Percentiles rank a stretch among this genome's conserved stretches.
phyloP scores from a whole-genome alignment of 2,329 filamentous ascomycete genomes.

The Geoglossum cookeanum region DNA sequence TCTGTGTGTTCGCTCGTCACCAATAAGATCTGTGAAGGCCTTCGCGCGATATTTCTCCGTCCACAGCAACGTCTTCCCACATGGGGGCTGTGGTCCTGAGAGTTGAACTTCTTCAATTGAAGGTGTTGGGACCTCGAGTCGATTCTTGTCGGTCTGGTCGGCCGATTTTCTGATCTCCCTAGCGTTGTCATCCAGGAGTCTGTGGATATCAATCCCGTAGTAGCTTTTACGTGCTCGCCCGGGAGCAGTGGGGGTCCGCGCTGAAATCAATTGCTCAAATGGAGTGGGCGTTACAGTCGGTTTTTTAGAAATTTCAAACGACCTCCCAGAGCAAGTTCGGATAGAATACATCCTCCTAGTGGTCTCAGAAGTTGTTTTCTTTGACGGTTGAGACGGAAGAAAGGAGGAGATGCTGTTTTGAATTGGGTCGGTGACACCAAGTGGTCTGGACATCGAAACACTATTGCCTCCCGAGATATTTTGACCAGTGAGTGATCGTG shows the following conservation, averaged over 20 bases:
- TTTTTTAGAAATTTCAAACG: constrained; percentile 36
- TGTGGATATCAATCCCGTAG: constrained; percentile 85
- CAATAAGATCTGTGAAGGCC: constrained; percentile 82
- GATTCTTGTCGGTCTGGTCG: constrained; percentile 14
- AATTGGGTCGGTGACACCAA: background rate
- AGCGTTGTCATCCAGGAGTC: constrained; percentile 52
- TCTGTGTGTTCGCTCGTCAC: constrained; percentile 85
- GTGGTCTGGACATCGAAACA: background rate
- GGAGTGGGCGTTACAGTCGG: constrained; percentile 27
- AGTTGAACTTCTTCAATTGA: constrained; percentile 20
- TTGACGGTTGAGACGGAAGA: background rate
- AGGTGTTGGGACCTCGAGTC: constrained; percentile 17
- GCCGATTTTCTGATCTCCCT: constrained; percentile 30
- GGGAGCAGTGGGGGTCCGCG: constrained; percentile 44
- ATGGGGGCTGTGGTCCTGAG: constrained; percentile 1
- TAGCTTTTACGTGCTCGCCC: constrained; percentile 57
- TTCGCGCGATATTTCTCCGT: constrained; percentile 92
- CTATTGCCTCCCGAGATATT: background rate
- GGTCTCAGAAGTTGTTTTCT: background rate
- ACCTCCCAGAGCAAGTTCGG: constrained; percentile 36
- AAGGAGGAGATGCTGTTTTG: background rate
- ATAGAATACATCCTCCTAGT: background rate
- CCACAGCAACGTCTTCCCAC: constrained; percentile 48
- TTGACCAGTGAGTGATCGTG: background rate
- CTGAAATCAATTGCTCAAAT: constrained; percentile 49